Conservation (phyloP, 164 flowering plant genomes). For the Sextonia rubra region DNA sequence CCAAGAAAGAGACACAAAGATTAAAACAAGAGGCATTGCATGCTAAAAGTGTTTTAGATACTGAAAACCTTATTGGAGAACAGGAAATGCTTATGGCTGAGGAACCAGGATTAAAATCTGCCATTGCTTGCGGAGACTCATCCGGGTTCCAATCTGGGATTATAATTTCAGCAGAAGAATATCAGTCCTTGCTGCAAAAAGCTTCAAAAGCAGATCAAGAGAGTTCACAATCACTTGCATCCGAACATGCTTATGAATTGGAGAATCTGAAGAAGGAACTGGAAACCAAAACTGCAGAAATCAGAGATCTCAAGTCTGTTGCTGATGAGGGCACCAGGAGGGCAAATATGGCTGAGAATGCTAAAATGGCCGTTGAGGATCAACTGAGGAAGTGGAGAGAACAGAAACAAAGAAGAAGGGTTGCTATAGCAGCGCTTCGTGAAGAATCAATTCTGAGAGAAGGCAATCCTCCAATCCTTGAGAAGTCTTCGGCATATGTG, state of each 20-base stretch:
- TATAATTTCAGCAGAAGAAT: constrained; percentile 36
- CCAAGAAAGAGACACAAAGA: constrained; percentile 32
- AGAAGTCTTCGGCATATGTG: constrained; percentile 16
- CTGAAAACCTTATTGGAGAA: not conserved
- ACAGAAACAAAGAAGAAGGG: constrained; percentile 37
- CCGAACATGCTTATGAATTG: constrained; percentile 21
- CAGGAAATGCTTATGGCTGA: constrained; percentile 6
- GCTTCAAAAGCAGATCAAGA: constrained; percentile 27
- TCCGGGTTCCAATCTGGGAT: constrained; percentile 10
- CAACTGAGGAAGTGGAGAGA: constrained; percentile 45
- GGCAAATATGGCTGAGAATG: constrained; percentile 59
- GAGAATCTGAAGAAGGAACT: constrained; percentile 42
- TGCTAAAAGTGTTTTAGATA: constrained; percentile 6
- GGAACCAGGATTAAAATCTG: constrained; percentile 3
- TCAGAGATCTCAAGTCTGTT: constrained; percentile 33
- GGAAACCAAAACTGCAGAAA: constrained; percentile 36
- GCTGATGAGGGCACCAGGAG: constrained; percentile 43
- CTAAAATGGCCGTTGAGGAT: constrained; percentile 43
- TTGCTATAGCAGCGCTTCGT: constrained; percentile 39
- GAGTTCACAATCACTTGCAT: not conserved
- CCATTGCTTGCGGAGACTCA: not conserved
- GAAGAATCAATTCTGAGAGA: constrained; percentile 29
- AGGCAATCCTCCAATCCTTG: constrained; percentile 11
- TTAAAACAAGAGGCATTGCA: constrained; percentile 19
- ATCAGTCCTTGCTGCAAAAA: constrained; percentile 26